phyloP scores from a whole-genome alignment of 495 filamentous ascomycete species.

The Podospora tetraspora region DNA sequence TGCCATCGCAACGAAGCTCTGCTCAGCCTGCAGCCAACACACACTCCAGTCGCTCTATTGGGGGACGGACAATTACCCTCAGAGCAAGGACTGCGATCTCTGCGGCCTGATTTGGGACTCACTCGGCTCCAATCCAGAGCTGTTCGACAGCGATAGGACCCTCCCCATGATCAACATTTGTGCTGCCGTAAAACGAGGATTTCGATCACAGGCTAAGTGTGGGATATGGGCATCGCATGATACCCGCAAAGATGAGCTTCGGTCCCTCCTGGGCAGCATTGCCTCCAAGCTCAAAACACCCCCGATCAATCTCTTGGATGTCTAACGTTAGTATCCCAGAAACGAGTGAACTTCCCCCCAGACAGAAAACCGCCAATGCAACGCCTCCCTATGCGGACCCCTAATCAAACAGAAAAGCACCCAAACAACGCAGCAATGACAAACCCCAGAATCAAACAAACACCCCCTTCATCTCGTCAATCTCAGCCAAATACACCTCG shows the following conservation, averaged over 20 bases:
- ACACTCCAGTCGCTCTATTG: not conserved
- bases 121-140: not conserved
- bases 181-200: not conserved
- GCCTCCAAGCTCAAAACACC: not conserved
- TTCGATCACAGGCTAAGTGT: too few relatives aligned
- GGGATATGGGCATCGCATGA: too few relatives aligned
- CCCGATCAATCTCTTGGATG: not conserved
- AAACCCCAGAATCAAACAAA: not conserved
- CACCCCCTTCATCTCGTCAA: not conserved
- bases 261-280: too few relatives aligned
- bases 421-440: not conserved
- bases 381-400: not conserved
- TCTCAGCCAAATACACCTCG: constrained; percentile 8
- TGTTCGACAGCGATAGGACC: not conserved
- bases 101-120: not conserved
- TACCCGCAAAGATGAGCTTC: too few relatives aligned
- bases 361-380: not conserved
- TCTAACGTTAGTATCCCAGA: not conserved
- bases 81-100: not conserved
- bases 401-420: not conserved
- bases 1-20: not conserved
- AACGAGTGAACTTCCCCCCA: not conserved
- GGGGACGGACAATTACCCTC: not conserved
- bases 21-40: not conserved
- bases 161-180: not conserved